Base-by-base conservation (phyloP, 441 rosid genomes). In the Gossypium schwendimanii region DNA sequence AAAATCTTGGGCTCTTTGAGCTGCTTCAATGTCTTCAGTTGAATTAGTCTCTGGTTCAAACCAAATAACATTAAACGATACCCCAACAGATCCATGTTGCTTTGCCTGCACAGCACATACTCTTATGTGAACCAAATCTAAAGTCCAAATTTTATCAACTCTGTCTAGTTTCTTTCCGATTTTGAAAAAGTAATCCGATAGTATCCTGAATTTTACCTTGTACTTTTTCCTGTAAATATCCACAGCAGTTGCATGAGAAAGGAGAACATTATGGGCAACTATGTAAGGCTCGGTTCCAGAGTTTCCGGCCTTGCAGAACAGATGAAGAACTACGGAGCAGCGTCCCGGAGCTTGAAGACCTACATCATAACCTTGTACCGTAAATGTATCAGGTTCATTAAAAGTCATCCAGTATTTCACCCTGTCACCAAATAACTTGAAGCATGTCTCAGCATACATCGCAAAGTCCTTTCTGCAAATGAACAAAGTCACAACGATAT, bases 1-100 rank as follows among this genome's bases (percentile, higher is more conserved):
- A 80, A 91, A 91, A 74, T 91, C 95, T 83, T 83, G 92, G 15
- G 97, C 93, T 80, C 91, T 82, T 75, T 91, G 88, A 62, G 93
- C 78, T 36, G 97, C 97, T 76, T 86, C 86, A 23, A 77, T 82
- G 70, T 88, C 88, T 33, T 72, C 83, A 6, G 81, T 81, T 62
- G 83, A 78, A 83, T 87, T 87, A 0, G 83, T 63, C 53, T 69
- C 83, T 0, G 97, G 85, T 75, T 86, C 89, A 59, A 7, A 89
- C 97, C 97, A 91, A 28, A 84, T 81, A 62, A 87, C 90, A 81
- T 88, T 85, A 39, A 87, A 83, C 0, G 93, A 70, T 52, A 89
- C 6, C 26, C 94, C 94, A 54, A 91, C 17, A 36, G 86, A 78
- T 24, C 97, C 97, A 17, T 76, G 74, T 78, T 91, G 97, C 26